Evolutionary conservation across 2,329 filamentous ascomycete species (phyloP).

Genomic region (Rugonectria rugulosa): DNA sequence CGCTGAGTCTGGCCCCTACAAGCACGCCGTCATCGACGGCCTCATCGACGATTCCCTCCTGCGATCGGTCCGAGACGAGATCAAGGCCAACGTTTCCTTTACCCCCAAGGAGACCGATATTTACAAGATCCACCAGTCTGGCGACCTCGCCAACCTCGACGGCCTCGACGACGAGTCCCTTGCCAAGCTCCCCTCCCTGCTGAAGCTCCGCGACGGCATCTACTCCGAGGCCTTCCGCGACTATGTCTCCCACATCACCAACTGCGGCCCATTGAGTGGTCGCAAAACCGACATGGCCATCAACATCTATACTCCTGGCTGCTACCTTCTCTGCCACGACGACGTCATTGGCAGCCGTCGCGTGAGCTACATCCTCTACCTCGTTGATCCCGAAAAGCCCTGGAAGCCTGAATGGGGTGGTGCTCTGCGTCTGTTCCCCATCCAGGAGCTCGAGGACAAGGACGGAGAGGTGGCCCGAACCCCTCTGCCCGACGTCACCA

Average conservation of each 20-base stretch:
- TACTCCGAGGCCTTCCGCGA: conserved; percentile 90
- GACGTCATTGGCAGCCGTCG: conserved; percentile 97
- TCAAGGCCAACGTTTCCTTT: conserved; percentile 90
- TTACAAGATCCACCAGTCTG: conserved; percentile 99
- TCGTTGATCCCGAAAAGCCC: conserved; percentile 88
- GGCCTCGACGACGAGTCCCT: conserved; percentile 88
- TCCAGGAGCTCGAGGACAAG: conserved; percentile 64
- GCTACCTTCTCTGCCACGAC: conserved; percentile 95
- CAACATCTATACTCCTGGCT: conserved; percentile 97
- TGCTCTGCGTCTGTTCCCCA: conserved; percentile 85
- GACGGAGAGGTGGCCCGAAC: conserved; percentile 80
- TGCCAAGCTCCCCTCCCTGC: conserved; percentile 85
- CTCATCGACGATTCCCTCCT: conserved; percentile 84
- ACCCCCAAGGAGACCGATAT: conserved; percentile 99
- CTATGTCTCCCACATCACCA: conserved; percentile 87
- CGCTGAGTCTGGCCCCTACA: conserved; percentile 75
- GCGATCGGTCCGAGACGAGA: conserved; percentile 86
- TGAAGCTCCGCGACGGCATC: conserved; percentile 89
- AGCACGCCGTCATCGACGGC: conserved; percentile 86
- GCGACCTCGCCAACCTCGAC: conserved; percentile 95
- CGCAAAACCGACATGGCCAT: conserved; percentile 99
- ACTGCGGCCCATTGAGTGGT: conserved; percentile 86
- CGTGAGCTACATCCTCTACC: conserved; percentile 96
- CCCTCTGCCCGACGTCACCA: conserved; percentile 78
- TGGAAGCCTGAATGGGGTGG: conserved; percentile 96